A percentile compares a stretch with the other conserved stretches of the same genome.
Conservation (phyloP, 2,329 filamentous ascomycete species). For the Zelopaecilomyces penicillatus region DNA sequence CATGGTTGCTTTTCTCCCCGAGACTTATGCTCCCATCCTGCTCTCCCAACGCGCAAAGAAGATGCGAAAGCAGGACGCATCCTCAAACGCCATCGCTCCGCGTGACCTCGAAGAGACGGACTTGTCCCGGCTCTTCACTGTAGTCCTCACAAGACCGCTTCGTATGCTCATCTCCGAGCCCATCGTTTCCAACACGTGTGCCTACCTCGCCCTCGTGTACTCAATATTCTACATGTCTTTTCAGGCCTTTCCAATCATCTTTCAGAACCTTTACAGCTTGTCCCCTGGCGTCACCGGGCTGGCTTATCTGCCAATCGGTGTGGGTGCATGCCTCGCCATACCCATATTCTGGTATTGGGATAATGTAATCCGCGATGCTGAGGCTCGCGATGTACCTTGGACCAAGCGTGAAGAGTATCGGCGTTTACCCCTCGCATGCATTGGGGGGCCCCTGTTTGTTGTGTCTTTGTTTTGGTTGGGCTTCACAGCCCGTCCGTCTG, state of each 20-base stretch:
- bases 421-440: slow-evolving; percentile 61
- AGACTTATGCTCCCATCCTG: slow-evolving; percentile 53
- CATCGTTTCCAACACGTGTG: slow-evolving; percentile 61
- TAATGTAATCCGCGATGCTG: slow-evolving; percentile 44
- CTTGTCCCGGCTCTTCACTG: slow-evolving; percentile 50
- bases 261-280: slow-evolving; percentile 53
- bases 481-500: slow-evolving; percentile 41
- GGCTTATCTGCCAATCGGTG: slow-evolving; percentile 59
- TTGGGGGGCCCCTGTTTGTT: slow-evolving; percentile 58
- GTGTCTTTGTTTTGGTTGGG: slow-evolving; percentile 53
- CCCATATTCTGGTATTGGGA: slow-evolving; percentile 61
- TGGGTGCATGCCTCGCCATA: slow-evolving; percentile 51
- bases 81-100: slow-evolving; percentile 44
- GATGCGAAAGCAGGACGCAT: slow-evolving; percentile 38
- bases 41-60: slow-evolving; percentile 47
- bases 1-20: slow-evolving; percentile 54
- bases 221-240: slow-evolving; percentile 64
- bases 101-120: slow-evolving; percentile 55
- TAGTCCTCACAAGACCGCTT: slow-evolving; percentile 63
- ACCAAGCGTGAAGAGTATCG: slow-evolving; percentile 55
- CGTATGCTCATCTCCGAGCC: slow-evolving; percentile 66
- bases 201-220: slow-evolving; percentile 65
- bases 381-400: slow-evolving; percentile 45
- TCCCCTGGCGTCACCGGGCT: slow-evolving; percentile 57
- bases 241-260: slow-evolving; percentile 66